Conservation (phyloP, 805 yeast genomes). For the Lipomyces japonicus region DNA sequence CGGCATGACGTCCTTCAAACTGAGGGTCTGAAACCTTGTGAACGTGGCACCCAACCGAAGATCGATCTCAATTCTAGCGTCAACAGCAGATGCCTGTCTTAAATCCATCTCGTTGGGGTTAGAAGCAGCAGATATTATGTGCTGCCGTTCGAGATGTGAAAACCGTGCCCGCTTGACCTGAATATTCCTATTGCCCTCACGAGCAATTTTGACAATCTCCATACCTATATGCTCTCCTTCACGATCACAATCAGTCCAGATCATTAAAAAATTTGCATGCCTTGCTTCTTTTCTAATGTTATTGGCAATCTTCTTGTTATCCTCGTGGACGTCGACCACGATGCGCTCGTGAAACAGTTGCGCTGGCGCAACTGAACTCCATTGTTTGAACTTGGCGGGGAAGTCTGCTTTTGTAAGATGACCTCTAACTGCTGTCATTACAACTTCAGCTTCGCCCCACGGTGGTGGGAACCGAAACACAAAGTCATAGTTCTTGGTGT, state of each 20-base stretch:
- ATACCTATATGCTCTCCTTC: conserved; percentile 93
- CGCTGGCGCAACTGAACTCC: conserved; percentile 39
- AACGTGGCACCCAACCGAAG: conserved; percentile 84
- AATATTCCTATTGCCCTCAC: conserved; percentile 47
- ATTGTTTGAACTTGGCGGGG: conserved; percentile 60
- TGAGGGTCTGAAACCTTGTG: conserved; percentile 70
- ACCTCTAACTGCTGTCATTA: conserved; percentile 91
- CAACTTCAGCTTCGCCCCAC: conserved; percentile 67
- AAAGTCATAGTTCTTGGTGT: conserved; percentile 76
- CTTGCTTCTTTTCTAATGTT: conserved; percentile 69
- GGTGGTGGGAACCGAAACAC: conserved; percentile 57
- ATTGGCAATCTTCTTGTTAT: conserved; percentile 49
- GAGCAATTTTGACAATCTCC: conserved; percentile 73
- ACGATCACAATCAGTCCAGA: conserved; percentile 98
- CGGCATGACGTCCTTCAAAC: conserved; percentile 34
- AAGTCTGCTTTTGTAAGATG: conserved; percentile 70
- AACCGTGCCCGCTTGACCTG: conserved; percentile 70
- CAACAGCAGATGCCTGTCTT: conserved; percentile 76
- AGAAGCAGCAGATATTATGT: conserved; percentile 69
- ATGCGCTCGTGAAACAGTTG: conserved; percentile 50
- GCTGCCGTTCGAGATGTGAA: conserved; percentile 77
- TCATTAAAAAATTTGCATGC: conserved; percentile 61
- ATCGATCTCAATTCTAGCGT: conserved; percentile 82
- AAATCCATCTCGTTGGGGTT: conserved; percentile 61
- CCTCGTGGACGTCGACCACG: conserved; percentile 29